Percentiles rank a stretch among this genome's conserved stretches.
These are phyloP conservation scores for Deinandra increscens DNA, from an alignment of 129 eudicot genomes.

Conservation along the genomic window DNA sequence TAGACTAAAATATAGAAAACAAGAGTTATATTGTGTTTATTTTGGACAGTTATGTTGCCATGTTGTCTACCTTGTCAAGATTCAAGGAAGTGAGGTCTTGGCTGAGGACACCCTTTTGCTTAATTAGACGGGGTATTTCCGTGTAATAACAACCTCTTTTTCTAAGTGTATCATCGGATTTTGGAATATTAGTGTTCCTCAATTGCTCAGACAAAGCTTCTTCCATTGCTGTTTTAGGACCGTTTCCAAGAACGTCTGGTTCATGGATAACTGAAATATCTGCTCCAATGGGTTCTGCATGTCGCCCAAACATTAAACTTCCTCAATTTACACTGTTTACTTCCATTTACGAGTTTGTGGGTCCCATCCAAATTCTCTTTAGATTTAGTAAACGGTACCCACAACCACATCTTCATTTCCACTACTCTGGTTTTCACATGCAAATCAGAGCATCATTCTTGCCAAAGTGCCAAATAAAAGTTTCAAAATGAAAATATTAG, in stretches of 20 bases:
- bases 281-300: conserved; percentile 89
- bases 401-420: not conserved
- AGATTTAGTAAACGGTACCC: conserved; percentile 2
- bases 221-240: conserved; percentile 59
- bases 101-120: conserved; percentile 64
- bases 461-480: not conserved
- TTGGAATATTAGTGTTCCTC: conserved; percentile 47
- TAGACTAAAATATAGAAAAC: not conserved
- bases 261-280: conserved; percentile 74
- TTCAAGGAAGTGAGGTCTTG: conserved; percentile 80
- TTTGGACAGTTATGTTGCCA: conserved; percentile 9
- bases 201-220: conserved; percentile 70
- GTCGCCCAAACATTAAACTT: conserved; percentile 6
- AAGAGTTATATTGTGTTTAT: not conserved
- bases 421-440: not conserved
- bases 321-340: conserved; percentile 19
- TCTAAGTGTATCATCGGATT: conserved; percentile 33
- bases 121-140: conserved; percentile 68
- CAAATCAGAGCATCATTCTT: not conserved
- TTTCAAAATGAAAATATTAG: not conserved
- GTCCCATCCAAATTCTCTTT: not conserved
- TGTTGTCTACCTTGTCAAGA: conserved; percentile 75
- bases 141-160: conserved; percentile 77
- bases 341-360: conserved; percentile 3
- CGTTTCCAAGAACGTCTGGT: conserved; percentile 46